Percentiles rank a stretch among this genome's conserved stretches.
Conservation (phyloP, 495 filamentous ascomycete genomes). For the Penicillium crystallinum region DNA sequence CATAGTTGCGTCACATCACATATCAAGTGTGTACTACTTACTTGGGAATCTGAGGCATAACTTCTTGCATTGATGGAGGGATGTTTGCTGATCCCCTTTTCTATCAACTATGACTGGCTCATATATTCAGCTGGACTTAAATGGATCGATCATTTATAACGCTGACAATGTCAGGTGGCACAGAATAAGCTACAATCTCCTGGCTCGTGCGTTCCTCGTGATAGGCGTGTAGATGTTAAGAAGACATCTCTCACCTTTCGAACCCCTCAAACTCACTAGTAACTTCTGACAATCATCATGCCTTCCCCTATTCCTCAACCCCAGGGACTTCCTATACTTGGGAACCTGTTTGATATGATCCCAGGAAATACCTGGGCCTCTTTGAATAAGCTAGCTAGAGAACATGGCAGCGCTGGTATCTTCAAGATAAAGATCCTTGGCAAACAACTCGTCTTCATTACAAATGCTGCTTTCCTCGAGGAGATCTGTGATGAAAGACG, state of each 20-base stretch:
- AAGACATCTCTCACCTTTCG: background rate
- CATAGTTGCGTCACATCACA: too few relatives aligned
- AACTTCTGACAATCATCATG: constrained; percentile 16
- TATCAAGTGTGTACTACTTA: too few relatives aligned
- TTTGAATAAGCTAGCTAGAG: constrained; percentile 56
- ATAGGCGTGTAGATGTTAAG: background rate
- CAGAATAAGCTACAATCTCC: background rate
- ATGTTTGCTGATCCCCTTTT: too few relatives aligned
- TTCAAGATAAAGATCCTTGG: constrained; percentile 58
- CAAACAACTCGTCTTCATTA: constrained; percentile 49
- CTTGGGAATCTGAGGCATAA: too few relatives aligned
- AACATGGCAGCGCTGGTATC: constrained; percentile 54
- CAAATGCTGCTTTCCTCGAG: constrained; percentile 53
- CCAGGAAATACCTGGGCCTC: constrained; percentile 57
- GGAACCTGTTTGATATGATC: constrained; percentile 62
- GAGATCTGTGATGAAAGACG: constrained; percentile 69
- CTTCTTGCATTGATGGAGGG: too few relatives aligned
- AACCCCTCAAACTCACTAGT: background rate
- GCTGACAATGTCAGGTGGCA: background rate
- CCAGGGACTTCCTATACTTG: constrained; percentile 61
- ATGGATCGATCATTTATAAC: background rate
- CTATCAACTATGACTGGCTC: background rate
- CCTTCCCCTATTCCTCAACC: constrained; percentile 55
- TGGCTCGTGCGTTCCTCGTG: background rate
- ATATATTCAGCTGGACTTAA: background rate